These are phyloP conservation scores for Tylopilus subfusipes DNA, from an alignment of 768 basidiomycete genomes.

Conservation along the genomic window DNA sequence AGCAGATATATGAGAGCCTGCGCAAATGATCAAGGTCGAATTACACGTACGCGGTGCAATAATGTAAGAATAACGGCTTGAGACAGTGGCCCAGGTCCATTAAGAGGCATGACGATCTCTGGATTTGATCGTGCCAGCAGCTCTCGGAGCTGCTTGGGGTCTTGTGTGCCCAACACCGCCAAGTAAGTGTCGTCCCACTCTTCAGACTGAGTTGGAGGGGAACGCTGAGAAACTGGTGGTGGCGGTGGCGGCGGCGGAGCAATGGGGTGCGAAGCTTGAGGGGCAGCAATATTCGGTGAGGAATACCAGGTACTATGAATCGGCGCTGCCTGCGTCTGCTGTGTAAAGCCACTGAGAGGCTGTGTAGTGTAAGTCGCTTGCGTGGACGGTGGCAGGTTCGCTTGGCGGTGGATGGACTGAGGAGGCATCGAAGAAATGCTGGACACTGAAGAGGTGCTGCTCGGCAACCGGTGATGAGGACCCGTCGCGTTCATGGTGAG, in stretches of 20 bases:
- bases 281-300: slow-evolving; percentile 61
- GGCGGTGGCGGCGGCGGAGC: slow-evolving; percentile 55
- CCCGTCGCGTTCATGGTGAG: slow-evolving; percentile 53
- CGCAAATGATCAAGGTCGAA: slow-evolving; percentile 1
- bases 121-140: slow-evolving; percentile 71
- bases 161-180: slow-evolving; percentile 71
- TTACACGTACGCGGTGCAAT: slow-evolving; percentile 66
- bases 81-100: slow-evolving; percentile 64
- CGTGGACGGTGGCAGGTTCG: slow-evolving; percentile 37
- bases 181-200: slow-evolving; percentile 87
- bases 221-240: slow-evolving; percentile 40
- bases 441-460: slow-evolving; percentile 33
- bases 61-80: slow-evolving; percentile 83
- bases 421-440: slow-evolving; percentile 36
- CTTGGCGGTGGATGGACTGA: slow-evolving; percentile 36
- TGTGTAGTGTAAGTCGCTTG: slow-evolving; percentile 32
- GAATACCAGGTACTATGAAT: slow-evolving; percentile 53
- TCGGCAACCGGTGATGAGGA: slow-evolving; percentile 33
- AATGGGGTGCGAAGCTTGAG: slow-evolving; percentile 78
- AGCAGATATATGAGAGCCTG: background rate
- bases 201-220: slow-evolving; percentile 58
- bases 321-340: slow-evolving; percentile 30
- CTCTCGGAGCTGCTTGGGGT: slow-evolving; percentile 69
- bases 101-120: slow-evolving; percentile 76
- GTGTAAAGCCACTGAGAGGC: slow-evolving; percentile 30